A percentile compares a stretch with the other conserved stretches of the same genome.
Conservation (phyloP, 78 protist genomes). For the Dictyostelium intermedium region DNA sequence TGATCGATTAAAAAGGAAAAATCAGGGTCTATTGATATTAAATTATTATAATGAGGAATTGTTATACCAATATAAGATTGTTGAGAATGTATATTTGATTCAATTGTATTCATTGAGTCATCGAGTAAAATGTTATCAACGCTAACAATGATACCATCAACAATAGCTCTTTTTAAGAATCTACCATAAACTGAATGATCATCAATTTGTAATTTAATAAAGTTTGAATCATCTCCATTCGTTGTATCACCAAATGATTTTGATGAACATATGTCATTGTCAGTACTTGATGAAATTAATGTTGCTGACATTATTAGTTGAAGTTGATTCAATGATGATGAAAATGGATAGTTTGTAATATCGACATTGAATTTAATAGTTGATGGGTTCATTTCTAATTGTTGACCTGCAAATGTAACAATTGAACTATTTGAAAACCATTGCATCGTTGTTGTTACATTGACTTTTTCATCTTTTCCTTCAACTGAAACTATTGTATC, state of each 20-base stretch:
- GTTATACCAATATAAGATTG: not conserved
- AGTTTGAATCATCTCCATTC: not conserved
- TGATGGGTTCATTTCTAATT: not conserved
- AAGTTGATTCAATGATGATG: not conserved
- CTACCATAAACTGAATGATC: not conserved
- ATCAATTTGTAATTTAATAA: not conserved
- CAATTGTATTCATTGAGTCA: not conserved
- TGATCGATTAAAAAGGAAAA: not conserved
- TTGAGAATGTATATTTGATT: not conserved
- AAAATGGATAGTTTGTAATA: not conserved
- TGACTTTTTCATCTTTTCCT: not conserved
- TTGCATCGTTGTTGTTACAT: not conserved
- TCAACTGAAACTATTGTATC: not conserved
- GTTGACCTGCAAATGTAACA: not conserved
- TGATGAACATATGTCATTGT: not conserved
- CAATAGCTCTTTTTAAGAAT: not conserved
- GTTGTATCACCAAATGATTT: not conserved
- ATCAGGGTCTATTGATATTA: not conserved
- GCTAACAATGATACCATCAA: not conserved
- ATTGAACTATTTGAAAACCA: not conserved
- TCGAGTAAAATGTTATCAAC: not conserved
- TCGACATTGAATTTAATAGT: not conserved
- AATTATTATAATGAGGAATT: not conserved
- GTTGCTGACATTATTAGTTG: not conserved
- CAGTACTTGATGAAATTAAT: not conserved